A percentile compares a stretch with the other conserved stretches of the same genome.
Evolutionary conservation across 352 stramenopile genomes (phyloP).

Genomic region (Pythium rishiriense): DNA sequence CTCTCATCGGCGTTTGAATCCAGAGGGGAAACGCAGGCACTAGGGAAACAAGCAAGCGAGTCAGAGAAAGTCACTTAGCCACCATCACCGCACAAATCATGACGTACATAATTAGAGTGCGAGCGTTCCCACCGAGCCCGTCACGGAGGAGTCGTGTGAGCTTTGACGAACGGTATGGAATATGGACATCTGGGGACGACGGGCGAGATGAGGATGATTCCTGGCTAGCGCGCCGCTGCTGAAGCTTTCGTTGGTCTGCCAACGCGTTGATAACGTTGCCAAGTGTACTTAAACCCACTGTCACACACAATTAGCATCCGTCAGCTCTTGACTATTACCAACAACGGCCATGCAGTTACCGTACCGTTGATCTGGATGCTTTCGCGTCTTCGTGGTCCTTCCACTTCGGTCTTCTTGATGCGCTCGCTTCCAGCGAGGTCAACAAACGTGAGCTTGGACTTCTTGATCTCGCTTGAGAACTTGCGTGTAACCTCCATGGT

Average conservation of each 20-base stretch:
- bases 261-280: conserved; percentile 63
- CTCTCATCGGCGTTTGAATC: conserved; percentile 55
- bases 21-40: conserved; percentile 66
- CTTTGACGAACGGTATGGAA: conserved; percentile 57
- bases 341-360: not conserved
- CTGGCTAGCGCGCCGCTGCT: conserved; percentile 28
- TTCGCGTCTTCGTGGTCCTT: conserved; percentile 47
- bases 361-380: conserved; percentile 67
- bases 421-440: conserved; percentile 60
- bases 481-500: conserved; percentile 50
- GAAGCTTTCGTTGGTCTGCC: conserved; percentile 38
- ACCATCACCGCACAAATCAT: not conserved
- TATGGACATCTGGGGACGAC: conserved; percentile 23
- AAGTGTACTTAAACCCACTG: conserved; percentile 47
- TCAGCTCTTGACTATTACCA: not conserved
- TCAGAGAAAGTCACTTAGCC: not conserved
- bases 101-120: conserved; percentile 57
- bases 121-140: conserved; percentile 55
- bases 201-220: conserved; percentile 12
- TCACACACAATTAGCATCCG: not conserved
- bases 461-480: conserved; percentile 44
- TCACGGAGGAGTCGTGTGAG: conserved; percentile 57
- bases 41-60: conserved; percentile 21
- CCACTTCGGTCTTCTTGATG: conserved; percentile 56
- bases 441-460: conserved; percentile 62